These are phyloP conservation scores for Zygoascus bituminiphila DNA, from an alignment of 805 yeast genomes.

Conservation along the genomic window DNA sequence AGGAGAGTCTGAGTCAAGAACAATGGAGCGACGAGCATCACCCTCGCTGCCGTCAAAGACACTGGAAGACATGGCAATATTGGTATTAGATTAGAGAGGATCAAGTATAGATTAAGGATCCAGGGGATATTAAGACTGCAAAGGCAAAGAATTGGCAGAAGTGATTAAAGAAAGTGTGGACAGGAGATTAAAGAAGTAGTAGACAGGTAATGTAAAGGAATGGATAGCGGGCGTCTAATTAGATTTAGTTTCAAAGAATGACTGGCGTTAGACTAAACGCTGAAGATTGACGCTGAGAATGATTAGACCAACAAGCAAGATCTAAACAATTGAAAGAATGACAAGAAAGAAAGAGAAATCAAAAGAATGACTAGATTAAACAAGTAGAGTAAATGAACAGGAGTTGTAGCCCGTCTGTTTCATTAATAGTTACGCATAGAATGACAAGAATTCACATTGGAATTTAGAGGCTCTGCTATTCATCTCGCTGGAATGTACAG, in stretches of 20 bases:
- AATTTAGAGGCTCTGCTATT: neutral
- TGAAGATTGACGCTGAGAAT: neutral
- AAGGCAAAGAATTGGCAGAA: no score
- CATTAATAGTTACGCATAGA: neutral
- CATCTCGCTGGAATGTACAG: neutral
- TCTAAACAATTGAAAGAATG: no score
- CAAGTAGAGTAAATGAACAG: neutral
- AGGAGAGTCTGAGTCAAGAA: constrained; percentile 29
- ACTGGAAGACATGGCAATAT: no score
- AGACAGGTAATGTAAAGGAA: no score
- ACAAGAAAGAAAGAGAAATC: neutral
- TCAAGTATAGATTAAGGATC: no score
- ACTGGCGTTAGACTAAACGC: neutral
- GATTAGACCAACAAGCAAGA: neutral
- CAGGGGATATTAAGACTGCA: no score
- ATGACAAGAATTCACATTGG: neutral
- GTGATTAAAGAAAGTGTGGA: no score
- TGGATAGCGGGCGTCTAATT: no score
- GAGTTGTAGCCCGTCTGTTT: neutral
- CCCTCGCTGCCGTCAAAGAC: neutral
- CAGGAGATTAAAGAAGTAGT: no score
- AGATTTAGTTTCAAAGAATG: neutral
- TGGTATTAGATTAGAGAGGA: neutral
- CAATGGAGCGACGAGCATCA: neutral
- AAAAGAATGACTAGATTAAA: neutral